Base-by-base conservation (phyloP, 768 basidiomycete genomes). In the Tricholoma sp. region DNA sequence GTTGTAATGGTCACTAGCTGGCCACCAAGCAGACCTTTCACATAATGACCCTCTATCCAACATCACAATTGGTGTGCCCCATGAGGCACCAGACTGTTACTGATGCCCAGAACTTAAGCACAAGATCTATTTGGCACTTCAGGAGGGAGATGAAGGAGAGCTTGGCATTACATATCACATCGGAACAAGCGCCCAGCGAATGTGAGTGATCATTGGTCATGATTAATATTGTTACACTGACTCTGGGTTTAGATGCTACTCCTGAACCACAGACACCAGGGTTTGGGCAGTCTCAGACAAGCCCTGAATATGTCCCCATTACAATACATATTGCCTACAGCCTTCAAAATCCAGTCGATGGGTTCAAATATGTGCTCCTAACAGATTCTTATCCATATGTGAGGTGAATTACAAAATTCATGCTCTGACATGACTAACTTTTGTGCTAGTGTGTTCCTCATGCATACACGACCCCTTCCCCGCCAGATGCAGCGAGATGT, bases 401-500 rank as follows among this genome's bases (percentile, higher is more conserved):
- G 70, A n/a, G n/a, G n/a, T n/a, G n/a, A n/a, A n/a, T n/a, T n/a
- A n/a, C n/a, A n/a, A n/a, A n/a, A n/a, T n/a, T n/a, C n/a, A n/a
- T n/a, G n/a, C n/a, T n/a, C n/a, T n/a, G n/a, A n/a, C n/a, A n/a
- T n/a, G n/a, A n/a, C n/a, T n/a, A n/a, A n/a, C n/a, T n/a, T n/a
- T n/a, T n/a, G n/a, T n/a, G n/a, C n/a, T n/a, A n/a, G n/a, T 89
- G 91, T 60, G 85, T 94, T 58, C 96, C 96, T 49, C 97, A 98
- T 72, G 88, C 89, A 45, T 98, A 89, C 65, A 93, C 94, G 3
- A 88, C 86, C 4, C 87, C 94, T 1, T 89, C 91, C 0, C 88
- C 87, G 7, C 86, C 94, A 6, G 92, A 95, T 66, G 81, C 92
- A 15, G 94, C 96, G n/a, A 80, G 97, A 65, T 94, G 92, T 64